Conservation (phyloP, 345 rosid species). For the Dipteronia dyeriana region DNA sequence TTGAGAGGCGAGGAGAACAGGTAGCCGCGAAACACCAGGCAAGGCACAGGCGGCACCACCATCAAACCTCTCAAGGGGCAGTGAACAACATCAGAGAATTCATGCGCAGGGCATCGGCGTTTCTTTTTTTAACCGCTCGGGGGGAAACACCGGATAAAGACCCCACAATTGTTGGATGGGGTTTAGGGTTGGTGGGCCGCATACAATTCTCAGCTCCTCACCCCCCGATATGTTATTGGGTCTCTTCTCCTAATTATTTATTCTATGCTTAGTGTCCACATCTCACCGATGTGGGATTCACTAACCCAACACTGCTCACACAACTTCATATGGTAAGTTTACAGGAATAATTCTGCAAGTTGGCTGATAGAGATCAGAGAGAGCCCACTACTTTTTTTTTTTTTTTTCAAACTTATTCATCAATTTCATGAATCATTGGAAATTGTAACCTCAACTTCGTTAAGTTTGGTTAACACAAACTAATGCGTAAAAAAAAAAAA, state of each 20-base stretch:
- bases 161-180: background rate
- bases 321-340: too few relatives aligned
- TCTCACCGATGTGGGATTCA: background rate
- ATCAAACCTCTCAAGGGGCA: background rate
- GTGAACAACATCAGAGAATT: background rate
- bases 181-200: constrained; percentile 3
- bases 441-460: too few relatives aligned
- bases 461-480: too few relatives aligned
- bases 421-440: too few relatives aligned
- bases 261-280: background rate
- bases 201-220: background rate
- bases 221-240: background rate
- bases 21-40: constrained; percentile 2
- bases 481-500: too few relatives aligned
- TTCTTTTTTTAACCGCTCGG: constrained; percentile 13
- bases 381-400: too few relatives aligned
- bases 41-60: background rate
- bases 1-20: background rate
- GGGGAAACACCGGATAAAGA: constrained; percentile 17
- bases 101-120: constrained; percentile 14
- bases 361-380: too few relatives aligned
- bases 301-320: too few relatives aligned
- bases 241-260: too few relatives aligned
- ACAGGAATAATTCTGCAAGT: too few relatives aligned
- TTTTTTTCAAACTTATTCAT: too few relatives aligned